phyloP scores from a whole-genome alignment of 495 filamentous ascomycete species.

The Extremus antarcticus region DNA sequence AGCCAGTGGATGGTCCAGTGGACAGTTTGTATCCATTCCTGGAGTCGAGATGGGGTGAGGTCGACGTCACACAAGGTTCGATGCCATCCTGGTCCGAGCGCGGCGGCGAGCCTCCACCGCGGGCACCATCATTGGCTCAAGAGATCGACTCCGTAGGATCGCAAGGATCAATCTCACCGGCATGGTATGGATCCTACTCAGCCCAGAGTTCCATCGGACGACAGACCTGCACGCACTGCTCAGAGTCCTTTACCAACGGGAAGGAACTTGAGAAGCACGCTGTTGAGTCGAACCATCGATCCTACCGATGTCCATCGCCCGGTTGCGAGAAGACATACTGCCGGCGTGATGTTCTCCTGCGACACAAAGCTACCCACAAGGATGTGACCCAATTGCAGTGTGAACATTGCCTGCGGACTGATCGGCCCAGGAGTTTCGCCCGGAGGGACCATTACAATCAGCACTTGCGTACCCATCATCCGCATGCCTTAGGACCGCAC shows the following conservation, averaged over 20 bases:
- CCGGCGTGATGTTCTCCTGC: slow-evolving; percentile 1
- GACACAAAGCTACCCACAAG: slow-evolving; percentile 1
- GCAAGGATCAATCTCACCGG: too few relatives aligned
- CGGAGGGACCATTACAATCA: slow-evolving; percentile 6
- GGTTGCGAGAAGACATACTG: slow-evolving; percentile 7
- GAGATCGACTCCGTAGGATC: neutral
- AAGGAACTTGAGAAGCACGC: slow-evolving; percentile 6
- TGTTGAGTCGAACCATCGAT: neutral
- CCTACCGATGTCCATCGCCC: neutral
- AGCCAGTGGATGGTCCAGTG: neutral
- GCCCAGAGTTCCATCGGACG: too few relatives aligned
- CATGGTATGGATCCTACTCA: neutral
- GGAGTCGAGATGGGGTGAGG: too few relatives aligned
- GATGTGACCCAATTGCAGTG: neutral
- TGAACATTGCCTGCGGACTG: neutral
- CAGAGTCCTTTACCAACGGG: neutral
- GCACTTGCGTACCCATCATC: slow-evolving; percentile 4
- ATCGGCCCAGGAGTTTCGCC: neutral
- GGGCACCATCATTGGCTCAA: too few relatives aligned
- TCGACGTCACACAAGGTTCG: too few relatives aligned
- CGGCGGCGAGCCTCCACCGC: too few relatives aligned
- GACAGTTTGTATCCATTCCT: too few relatives aligned
- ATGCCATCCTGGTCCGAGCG: too few relatives aligned
- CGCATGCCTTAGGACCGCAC: neutral
- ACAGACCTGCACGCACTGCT: neutral